phyloP scores from a whole-genome alignment of 176 grass and related monocot species.

The Puya raimondii region DNA sequence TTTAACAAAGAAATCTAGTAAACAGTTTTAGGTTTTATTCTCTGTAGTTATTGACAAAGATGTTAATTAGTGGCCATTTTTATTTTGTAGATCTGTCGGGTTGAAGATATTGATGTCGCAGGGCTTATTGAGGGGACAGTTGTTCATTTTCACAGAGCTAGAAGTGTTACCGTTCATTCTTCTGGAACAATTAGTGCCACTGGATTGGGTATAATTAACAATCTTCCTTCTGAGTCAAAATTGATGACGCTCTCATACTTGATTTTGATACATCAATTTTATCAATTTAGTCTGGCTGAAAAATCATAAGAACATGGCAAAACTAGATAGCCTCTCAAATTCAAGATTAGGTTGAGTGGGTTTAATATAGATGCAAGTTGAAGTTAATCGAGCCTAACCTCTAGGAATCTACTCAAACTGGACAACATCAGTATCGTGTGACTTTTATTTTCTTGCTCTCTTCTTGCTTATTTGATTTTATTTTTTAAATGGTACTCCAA shows the following conservation, averaged over 20 bases:
- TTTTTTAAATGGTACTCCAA: no score
- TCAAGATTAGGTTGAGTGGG: no score
- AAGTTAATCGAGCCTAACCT: no score
- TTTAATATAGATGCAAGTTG: no score
- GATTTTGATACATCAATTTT: not conserved
- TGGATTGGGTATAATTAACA: slow-evolving; percentile 48
- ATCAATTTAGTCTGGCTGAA: not conserved
- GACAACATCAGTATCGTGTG: not conserved
- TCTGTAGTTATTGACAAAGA: slow-evolving; percentile 1
- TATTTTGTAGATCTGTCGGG: slow-evolving; percentile 74
- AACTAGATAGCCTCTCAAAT: no score
- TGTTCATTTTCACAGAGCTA: slow-evolving; percentile 88
- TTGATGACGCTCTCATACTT: not conserved
- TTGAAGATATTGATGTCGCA: slow-evolving; percentile 97
- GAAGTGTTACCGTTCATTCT: slow-evolving; percentile 67
- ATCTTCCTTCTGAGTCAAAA: slow-evolving; percentile 6
- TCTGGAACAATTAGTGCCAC: slow-evolving; percentile 76
- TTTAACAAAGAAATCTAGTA: not conserved
- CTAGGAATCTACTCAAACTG: no score
- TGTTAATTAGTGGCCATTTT: slow-evolving; percentile 5
- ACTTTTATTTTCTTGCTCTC: not conserved
- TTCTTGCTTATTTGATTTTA: not conserved
- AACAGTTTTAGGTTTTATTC: not conserved
- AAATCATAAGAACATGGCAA: no score
- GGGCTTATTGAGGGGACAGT: slow-evolving; percentile 89